These are phyloP conservation scores for Paraurostyla sp. DNA, from an alignment of 73 alveolate genomes.

Conservation along the genomic window DNA sequence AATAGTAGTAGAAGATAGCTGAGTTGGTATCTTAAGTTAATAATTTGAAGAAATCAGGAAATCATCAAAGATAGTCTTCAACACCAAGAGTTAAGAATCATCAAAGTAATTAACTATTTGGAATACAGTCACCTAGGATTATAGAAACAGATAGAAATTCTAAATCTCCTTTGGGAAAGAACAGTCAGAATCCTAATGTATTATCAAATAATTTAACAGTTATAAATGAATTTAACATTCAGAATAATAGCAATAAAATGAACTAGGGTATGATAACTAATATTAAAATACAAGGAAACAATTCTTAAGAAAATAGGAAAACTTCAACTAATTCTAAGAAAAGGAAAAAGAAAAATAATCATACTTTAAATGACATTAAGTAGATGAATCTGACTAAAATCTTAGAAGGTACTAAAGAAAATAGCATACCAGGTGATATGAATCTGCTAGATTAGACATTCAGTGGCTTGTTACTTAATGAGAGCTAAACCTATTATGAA, in stretches of 20 bases:
- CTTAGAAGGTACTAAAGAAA: not conserved
- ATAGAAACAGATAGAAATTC: slow-evolving; percentile 30
- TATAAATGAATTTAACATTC: not conserved
- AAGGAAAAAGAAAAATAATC: not conserved
- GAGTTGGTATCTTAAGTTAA: too few species aligned
- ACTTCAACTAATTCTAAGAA: slow-evolving; percentile 10
- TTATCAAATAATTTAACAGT: not conserved
- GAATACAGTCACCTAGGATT: slow-evolving; percentile 14
- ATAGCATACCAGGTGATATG: not conserved
- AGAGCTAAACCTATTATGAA: slow-evolving; percentile 1
- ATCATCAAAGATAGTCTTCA: too few species aligned
- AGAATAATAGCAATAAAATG: not conserved
- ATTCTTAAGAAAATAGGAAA: too few species aligned
- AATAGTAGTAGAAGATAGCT: not conserved
- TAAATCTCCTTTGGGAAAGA: slow-evolving; percentile 3
- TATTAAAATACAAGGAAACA: not conserved
- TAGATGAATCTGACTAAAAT: slow-evolving; percentile 7
- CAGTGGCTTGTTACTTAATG: slow-evolving; percentile 31
- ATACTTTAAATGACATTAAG: not conserved
- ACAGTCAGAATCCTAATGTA: not conserved
- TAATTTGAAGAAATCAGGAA: too few species aligned
- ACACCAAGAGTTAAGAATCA: not conserved
- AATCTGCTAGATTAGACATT: slow-evolving; percentile 20
- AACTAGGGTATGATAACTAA: not conserved
- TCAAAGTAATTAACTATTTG: not conserved